phyloP scores from a whole-genome alignment of 2,329 filamentous ascomycete species.

The Drechslerella stenobrocha region DNA sequence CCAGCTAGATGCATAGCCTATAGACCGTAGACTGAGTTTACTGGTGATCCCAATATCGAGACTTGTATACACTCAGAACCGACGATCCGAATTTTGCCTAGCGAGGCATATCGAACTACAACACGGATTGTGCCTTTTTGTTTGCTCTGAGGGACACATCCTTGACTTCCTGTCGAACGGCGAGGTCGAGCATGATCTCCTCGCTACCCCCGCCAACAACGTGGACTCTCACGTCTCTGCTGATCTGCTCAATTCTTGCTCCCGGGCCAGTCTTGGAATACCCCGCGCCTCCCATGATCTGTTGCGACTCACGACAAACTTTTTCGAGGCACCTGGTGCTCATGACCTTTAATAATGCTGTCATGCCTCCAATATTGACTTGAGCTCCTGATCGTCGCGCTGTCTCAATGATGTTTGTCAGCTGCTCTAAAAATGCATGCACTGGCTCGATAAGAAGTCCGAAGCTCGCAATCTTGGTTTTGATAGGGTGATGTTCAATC shows the following conservation, averaged over 20 bases:
- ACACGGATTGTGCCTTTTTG: too few species aligned
- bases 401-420: conserved; percentile 62
- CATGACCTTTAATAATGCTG: conserved; percentile 61
- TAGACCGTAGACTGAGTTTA: too few species aligned
- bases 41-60: too few species aligned
- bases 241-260: conserved; percentile 61
- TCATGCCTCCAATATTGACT: conserved; percentile 60
- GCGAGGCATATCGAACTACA: too few species aligned
- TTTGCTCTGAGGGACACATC: conserved; percentile 31
- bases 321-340: conserved; percentile 62
- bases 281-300: conserved; percentile 62
- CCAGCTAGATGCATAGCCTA: too few species aligned
- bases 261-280: conserved; percentile 61
- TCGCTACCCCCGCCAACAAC: conserved; percentile 42
- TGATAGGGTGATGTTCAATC: conserved; percentile 62
- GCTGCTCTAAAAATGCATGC: conserved; percentile 66
- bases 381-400: conserved; percentile 56
- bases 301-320: conserved; percentile 62
- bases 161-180: conserved; percentile 13
- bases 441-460: conserved; percentile 65
- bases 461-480: conserved; percentile 64
- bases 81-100: too few species aligned
- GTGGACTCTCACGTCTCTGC: conserved; percentile 57
- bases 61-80: too few species aligned
- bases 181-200: conserved; percentile 16